Percentiles rank a stretch among this genome's conserved stretches.
phyloP scores from a whole-genome alignment of 2,329 filamentous ascomycete species.

The Aspergillus intermedius region DNA sequence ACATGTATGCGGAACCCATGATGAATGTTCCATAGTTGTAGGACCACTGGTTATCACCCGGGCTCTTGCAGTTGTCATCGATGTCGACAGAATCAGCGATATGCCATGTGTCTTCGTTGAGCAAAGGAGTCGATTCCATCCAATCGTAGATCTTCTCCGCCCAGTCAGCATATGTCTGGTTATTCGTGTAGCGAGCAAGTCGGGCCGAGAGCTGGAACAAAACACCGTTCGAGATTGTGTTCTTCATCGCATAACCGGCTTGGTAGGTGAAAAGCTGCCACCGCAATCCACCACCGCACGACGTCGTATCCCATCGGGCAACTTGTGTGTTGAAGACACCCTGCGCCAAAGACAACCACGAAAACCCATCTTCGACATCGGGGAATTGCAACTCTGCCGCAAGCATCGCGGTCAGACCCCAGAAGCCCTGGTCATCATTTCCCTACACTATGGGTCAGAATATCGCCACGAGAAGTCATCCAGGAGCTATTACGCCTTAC shows the following conservation, averaged over 20 bases:
- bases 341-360: slow-evolving; percentile 53
- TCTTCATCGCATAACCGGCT: slow-evolving; percentile 76
- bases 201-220: slow-evolving; percentile 76
- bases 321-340: slow-evolving; percentile 69
- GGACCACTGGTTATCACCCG: slow-evolving; percentile 60
- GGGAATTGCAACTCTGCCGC: slow-evolving; percentile 61
- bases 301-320: slow-evolving; percentile 60
- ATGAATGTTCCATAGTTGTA: slow-evolving; percentile 60
- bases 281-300: slow-evolving; percentile 65
- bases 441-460: slow-evolving; percentile 28
- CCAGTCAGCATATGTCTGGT: slow-evolving; percentile 58
- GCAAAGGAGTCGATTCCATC: slow-evolving; percentile 49
- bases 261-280: slow-evolving; percentile 80
- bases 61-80: slow-evolving; percentile 51
- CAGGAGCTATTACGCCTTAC: slow-evolving; percentile 2
- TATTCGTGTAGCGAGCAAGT: slow-evolving; percentile 58
- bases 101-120: slow-evolving; percentile 54
- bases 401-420: slow-evolving; percentile 61
- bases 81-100: slow-evolving; percentile 60
- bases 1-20: slow-evolving; percentile 60
- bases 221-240: slow-evolving; percentile 72
- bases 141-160: slow-evolving; percentile 60
- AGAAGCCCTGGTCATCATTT: slow-evolving; percentile 67
- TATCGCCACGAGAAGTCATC: slow-evolving; percentile 8
- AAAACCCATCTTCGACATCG: slow-evolving; percentile 43